Evolutionary conservation across 2,329 filamentous ascomycete species (phyloP), one percentile per base, ranked within the genome.

Genomic region (Dactylellina cionopaga): DNA sequence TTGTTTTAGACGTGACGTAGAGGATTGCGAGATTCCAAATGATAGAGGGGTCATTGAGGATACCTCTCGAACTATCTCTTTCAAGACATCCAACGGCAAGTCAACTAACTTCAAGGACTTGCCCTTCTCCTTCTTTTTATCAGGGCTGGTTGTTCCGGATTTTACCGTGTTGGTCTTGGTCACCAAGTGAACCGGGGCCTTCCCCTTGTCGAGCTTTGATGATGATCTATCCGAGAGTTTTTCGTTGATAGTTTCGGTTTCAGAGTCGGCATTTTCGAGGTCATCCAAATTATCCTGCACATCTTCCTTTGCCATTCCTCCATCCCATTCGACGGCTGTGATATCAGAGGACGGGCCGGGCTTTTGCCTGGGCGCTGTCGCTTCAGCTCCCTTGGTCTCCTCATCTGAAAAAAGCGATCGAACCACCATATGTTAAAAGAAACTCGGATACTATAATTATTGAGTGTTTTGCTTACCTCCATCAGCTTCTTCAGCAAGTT

Each of bases 11-110:
- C 6, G 17, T 7, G 52, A 29, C 15, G 62, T 25, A 47, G 37
- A 52, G 29, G 25, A 33, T 59, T 25, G 24, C 51, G 15, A 1
- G 17, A 13, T n/a, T n/a, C n/a, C n/a, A 43, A 5, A 39, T 22
- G 19, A 5, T 13, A 11, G 15, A 41, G 35, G 25, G 27, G 31
- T 11, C 10, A 39, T 39, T 43, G 43, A 77, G 82, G 78, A 41
- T 82, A 88, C 90, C 85, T 95, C 89, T 80, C 90, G 90, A 62
- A 94, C 86, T 71, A 95, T 91, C 76, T 92, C 85, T 75, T 90
- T 90, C 43, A 95, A 81, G 17, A 95, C 85, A 78, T 95, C 92
- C 70, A 92, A 83, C 0, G 92, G 91, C 17, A 95, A 83, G 78
- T 93, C 90, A 24, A 95, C 83, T 49, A 95, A 82, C 33, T 84